A percentile compares a stretch with the other conserved stretches of the same genome.
Evolutionary conservation across 345 rosid species (phyloP).

Genomic region (Bruguiera parviflora): DNA sequence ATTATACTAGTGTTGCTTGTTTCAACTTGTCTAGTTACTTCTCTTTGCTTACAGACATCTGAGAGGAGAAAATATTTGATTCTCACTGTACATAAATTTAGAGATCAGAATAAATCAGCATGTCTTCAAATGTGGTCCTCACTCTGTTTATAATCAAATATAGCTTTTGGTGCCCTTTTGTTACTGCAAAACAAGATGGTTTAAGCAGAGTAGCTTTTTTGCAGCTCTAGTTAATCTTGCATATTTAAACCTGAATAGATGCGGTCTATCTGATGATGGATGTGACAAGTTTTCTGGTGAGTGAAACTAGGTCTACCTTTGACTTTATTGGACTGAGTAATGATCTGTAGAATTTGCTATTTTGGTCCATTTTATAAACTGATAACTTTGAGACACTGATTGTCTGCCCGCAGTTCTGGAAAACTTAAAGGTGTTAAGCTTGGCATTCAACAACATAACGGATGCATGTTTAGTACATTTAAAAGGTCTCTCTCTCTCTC

Average conservation of each 20-base stretch:
- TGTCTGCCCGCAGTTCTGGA: constrained; percentile 39
- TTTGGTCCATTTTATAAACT: constrained; percentile 1
- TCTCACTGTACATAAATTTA: too few species aligned
- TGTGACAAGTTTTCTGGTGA: constrained; percentile 78
- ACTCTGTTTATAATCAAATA: too few species aligned
- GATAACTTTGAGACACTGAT: too few species aligned
- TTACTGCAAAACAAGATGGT: too few species aligned
- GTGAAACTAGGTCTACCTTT: constrained; percentile 10
- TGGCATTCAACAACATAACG: constrained; percentile 79
- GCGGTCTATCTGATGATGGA: constrained; percentile 66
- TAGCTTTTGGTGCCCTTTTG: too few species aligned
- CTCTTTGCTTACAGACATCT: too few species aligned
- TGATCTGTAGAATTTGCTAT: not conserved
- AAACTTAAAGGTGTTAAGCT: constrained; percentile 64
- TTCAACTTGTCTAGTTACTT: not conserved
- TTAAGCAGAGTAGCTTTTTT: constrained; percentile 4
- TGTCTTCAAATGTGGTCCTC: too few species aligned
- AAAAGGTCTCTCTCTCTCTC: constrained; percentile 43
- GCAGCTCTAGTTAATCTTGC: constrained; percentile 57
- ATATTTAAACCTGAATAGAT: constrained; percentile 76
- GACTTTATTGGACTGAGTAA: too few species aligned
- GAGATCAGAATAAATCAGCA: too few species aligned
- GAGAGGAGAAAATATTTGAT: too few species aligned
- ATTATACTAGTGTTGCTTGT: too few species aligned
- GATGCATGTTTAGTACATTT: constrained; percentile 77